Conservation (phyloP, 169 alveolate genomes). For the Plasmodium coatneyi region DNA sequence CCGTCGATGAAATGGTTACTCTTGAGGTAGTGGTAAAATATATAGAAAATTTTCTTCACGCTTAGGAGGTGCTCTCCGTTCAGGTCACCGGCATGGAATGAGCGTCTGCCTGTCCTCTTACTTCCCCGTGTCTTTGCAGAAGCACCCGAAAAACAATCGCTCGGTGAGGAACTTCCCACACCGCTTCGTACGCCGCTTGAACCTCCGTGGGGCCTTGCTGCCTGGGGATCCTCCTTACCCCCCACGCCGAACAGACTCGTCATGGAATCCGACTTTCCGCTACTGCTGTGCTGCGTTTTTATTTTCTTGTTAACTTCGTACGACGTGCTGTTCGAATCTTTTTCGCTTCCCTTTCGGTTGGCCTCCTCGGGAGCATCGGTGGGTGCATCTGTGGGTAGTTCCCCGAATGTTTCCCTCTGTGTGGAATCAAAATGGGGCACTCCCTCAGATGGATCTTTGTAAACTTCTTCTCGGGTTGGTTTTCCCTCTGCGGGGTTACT, state of each 20-base stretch:
- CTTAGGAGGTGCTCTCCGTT: background rate
- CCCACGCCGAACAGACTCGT: background rate
- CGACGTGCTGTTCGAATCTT: background rate
- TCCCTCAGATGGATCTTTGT: background rate
- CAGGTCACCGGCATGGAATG: background rate
- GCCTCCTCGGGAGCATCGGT: background rate
- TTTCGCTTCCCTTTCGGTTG: background rate
- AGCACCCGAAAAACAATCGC: background rate
- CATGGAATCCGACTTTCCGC: slow-evolving; percentile 5
- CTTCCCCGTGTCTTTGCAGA: background rate
- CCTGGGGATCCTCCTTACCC: background rate
- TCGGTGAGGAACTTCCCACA: background rate
- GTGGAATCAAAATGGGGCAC: background rate
- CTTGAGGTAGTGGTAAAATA: slow-evolving; percentile 41
- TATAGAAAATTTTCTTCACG: slow-evolving; percentile 27
- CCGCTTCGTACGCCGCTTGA: background rate
- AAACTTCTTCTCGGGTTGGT: background rate
- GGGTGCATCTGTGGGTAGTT: no score
- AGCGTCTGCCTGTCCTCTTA: background rate
- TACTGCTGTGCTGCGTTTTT: slow-evolving; percentile 22
- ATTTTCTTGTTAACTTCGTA: slow-evolving; percentile 17
- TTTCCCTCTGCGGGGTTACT: background rate
- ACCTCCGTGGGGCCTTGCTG: no score
- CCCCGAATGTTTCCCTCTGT: background rate
- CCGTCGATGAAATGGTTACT: slow-evolving; percentile 15